phyloP scores from a whole-genome alignment of 2,329 filamentous ascomycete species.

The Nigrospora oryzae region DNA sequence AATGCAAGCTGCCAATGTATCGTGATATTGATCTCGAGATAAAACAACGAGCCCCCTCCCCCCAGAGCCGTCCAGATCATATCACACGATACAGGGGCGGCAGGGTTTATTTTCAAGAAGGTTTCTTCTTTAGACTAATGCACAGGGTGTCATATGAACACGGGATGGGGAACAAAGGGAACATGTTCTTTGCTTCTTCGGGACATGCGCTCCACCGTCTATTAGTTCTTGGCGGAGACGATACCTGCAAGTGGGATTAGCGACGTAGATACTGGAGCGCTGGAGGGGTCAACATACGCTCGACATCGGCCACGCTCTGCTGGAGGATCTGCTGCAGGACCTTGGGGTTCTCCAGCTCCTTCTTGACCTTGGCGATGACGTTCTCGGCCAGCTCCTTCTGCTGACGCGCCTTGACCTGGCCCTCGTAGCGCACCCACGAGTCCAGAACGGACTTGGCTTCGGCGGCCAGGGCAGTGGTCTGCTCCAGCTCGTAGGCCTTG shows the following conservation, averaged over 20 bases:
- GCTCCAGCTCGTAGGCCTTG: constrained; percentile 93
- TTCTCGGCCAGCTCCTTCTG: constrained; percentile 89
- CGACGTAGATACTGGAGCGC: neutral
- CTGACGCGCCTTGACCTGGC: constrained; percentile 97
- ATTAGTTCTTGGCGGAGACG: constrained; percentile 55
- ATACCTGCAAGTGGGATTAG: constrained; percentile 43
- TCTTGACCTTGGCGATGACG: constrained; percentile 95
- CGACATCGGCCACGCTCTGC: constrained; percentile 92
- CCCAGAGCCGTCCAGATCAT: neutral
- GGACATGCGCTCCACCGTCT: constrained; percentile 32
- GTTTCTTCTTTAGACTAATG: constrained; percentile 42
- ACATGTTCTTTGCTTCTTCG: constrained; percentile 24
- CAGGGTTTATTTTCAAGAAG: neutral
- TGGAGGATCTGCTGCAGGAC: constrained; percentile 93
- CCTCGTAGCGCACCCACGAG: constrained; percentile 97
- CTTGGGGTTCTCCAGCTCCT: constrained; percentile 98
- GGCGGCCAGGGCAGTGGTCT: constrained; percentile 81
- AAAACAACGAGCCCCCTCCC: no score
- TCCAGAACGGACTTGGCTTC: constrained; percentile 96
- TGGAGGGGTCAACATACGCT: constrained; percentile 54
- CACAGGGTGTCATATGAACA: constrained; percentile 52
- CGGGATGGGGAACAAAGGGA: constrained; percentile 42
- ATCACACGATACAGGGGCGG: neutral
- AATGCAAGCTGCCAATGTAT: no score
- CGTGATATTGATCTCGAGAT: no score